Percentiles rank a stretch among this genome's conserved stretches.
phyloP scores from a whole-genome alignment of 257 asterid genomes.

The Linderniella brevidens region DNA sequence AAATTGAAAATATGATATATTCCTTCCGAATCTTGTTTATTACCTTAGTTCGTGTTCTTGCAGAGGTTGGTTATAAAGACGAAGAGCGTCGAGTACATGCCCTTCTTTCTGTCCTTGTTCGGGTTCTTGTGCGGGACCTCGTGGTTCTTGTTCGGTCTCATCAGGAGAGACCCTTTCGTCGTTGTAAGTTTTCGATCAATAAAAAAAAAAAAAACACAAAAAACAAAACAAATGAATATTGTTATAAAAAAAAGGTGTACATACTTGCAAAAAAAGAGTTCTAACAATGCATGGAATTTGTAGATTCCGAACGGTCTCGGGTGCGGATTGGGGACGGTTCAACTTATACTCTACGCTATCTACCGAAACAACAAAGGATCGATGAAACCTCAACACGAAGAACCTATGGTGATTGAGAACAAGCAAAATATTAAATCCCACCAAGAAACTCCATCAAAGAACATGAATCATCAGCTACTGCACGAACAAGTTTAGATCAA shows the following conservation, averaged over 20 bases:
- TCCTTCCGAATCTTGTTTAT: too few relatives aligned
- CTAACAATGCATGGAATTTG: too few relatives aligned
- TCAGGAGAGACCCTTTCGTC: constrained; percentile 61
- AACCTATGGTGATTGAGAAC: constrained; percentile 21
- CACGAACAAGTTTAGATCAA: too few relatives aligned
- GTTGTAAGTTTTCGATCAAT: constrained; percentile 36
- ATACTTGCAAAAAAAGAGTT: too few relatives aligned
- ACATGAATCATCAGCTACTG: too few relatives aligned
- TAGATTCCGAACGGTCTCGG: constrained; percentile 81
- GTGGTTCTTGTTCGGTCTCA: constrained; percentile 64
- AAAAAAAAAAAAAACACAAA: too few relatives aligned
- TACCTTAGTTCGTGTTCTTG: constrained; percentile 7
- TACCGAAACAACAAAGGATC: constrained; percentile 18
- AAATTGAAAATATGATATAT: too few relatives aligned
- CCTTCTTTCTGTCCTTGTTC: constrained; percentile 53
- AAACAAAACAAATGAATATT: too few relatives aligned
- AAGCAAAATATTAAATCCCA: not conserved
- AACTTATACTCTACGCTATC: constrained; percentile 39
- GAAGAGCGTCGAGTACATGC: constrained; percentile 79
- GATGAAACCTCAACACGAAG: constrained; percentile 10
- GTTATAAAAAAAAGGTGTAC: too few relatives aligned
- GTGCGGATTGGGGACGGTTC: constrained; percentile 44
- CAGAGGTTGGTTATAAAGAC: constrained; percentile 66
- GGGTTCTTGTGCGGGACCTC: constrained; percentile 60
- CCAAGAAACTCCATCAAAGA: too few relatives aligned